Evolutionary conservation across 2,329 filamentous ascomycete genomes (phyloP), one percentile per base, ranked within the genome.

Genomic region (Beauveria australis): DNA sequence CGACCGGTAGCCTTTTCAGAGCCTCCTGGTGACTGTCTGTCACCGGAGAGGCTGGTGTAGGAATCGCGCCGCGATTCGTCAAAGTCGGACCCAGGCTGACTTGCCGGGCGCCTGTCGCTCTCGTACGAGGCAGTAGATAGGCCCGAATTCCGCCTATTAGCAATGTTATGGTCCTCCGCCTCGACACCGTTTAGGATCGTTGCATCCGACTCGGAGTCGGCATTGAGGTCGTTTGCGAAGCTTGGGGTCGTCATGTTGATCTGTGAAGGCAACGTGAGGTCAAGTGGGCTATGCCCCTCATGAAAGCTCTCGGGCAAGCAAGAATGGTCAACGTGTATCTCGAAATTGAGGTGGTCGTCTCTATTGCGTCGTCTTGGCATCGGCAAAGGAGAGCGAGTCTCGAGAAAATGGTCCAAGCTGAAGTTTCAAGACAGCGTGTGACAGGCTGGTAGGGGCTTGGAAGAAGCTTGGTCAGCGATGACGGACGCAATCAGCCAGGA

Each of bases 251-350:
- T 18, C 51, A 54, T 60, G 22, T 16, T 22, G 18, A 30, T 43
- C 4, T 55, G 22, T 64, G 55, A 49, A 49, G 58, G 41, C 60
- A 56, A 16, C 61, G 65, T 63, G 41, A 53, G 53, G 43, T 64
- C 54, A 24, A 44, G 65, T 28, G 60, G 48, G 43, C 57, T 59
- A 12, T 63, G 64, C 55, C 67, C 62, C 62, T 78, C 73, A 66
- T 76, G 72, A 71, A 77, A 76, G 61, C 72, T 71, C 47, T 71
- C 72, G 67, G 70, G 75, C 59, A 76, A 52, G 66, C 76, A 79
- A 59, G 76, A 79, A 48, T 69, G 68, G 67, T 82, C 79, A 66
- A 79, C 72, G 72, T 78, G 76, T 64, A 78, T 81, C 9, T 78
- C 69, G 63, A 81, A 80, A 64, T 80, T 74, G 65, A 72, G 65